Evolutionary conservation across 2,329 filamentous ascomycete species (phyloP), one percentile per base, ranked within the genome.

Genomic region (Alternaria tenuissima): DNA sequence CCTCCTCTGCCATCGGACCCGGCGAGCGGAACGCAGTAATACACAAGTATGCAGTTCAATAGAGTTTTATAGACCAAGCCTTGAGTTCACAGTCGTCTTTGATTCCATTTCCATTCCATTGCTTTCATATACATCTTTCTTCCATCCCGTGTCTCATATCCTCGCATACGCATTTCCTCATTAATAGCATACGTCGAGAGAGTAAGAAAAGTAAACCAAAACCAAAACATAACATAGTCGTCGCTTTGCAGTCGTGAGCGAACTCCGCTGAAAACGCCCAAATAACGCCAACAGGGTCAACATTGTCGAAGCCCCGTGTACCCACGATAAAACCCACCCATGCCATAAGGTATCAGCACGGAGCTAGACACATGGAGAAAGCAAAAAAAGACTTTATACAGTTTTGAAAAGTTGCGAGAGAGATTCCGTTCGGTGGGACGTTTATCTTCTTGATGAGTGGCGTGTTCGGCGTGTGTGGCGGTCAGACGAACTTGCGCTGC

Each of bases 401-500:
- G 51, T 62, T 12, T 42, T 38, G 20, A 7, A 49, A 49, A 26
- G 46, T 44, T 28, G 24, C 42, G 7, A 3, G 22, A 44, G 14
- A 49, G 20, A 49, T 28, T 26, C 34, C 3, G 22, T 32, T 39
- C 7, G 38, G 24, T 41, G 42, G 28, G 7, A 20, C 26, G 28
- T 51, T 56, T 36, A 67, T 54, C 68, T 74, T 58, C 74, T 67
- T 34, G 74, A 75, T n/a, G 75, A 75, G 41, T 78, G 74, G 42
- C 76, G 68, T 18, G 79, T 79, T 56, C 77, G 73, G 63, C 80
- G 73, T 28, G 80, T 81, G 36, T 78, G 70, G 38, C 79, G 71
- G 57, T 82, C 80, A 36, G 68, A 69, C n/a, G 80, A 81, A 58
- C 80, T 81, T 68, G 78, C 79, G 69, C 78, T 80, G 63, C 80